phyloP scores from a whole-genome alignment of 2,329 filamentous ascomycete species.

The Colletotrichum karsti region DNA sequence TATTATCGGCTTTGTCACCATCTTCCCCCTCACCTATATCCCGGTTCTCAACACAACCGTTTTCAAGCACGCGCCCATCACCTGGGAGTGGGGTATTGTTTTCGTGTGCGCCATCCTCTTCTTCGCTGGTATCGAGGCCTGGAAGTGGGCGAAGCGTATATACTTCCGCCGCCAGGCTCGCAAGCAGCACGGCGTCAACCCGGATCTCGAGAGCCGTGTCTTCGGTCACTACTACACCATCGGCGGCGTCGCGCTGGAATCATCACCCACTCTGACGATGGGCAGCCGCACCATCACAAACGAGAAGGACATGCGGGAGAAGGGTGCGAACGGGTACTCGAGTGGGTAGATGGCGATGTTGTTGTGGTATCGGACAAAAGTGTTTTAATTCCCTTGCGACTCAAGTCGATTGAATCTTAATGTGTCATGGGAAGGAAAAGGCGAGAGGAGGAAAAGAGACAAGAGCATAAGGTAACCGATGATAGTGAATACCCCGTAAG shows the following conservation, averaged over 20 bases:
- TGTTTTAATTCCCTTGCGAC: not conserved
- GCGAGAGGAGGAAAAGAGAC: not conserved
- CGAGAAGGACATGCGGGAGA: slow-evolving; percentile 30
- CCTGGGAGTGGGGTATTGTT: slow-evolving; percentile 69
- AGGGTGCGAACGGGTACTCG: slow-evolving; percentile 22
- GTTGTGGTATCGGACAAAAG: not conserved
- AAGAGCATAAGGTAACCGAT: not conserved
- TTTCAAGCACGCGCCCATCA: slow-evolving; percentile 66
- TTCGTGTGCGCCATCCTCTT: slow-evolving; percentile 64
- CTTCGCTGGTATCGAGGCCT: slow-evolving; percentile 64
- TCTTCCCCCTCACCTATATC: slow-evolving; percentile 63
- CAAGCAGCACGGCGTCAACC: slow-evolving; percentile 30
- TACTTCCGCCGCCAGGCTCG: slow-evolving; percentile 42
- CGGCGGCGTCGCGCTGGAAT: slow-evolving; percentile 28
- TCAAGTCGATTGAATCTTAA: too few species aligned
- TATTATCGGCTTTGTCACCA: slow-evolving; percentile 51
- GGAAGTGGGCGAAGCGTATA: slow-evolving; percentile 67
- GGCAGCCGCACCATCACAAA: slow-evolving; percentile 27
- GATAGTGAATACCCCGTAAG: not conserved
- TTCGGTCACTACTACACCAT: slow-evolving; percentile 42
- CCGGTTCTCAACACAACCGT: slow-evolving; percentile 64
- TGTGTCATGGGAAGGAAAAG: not conserved
- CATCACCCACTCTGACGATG: slow-evolving; percentile 20
- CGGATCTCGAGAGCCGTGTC: slow-evolving; percentile 41
- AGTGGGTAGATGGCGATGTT: slow-evolving; percentile 6